phyloP scores from a whole-genome alignment of 495 filamentous ascomycete species.

The Penicillium bovifimosum region DNA sequence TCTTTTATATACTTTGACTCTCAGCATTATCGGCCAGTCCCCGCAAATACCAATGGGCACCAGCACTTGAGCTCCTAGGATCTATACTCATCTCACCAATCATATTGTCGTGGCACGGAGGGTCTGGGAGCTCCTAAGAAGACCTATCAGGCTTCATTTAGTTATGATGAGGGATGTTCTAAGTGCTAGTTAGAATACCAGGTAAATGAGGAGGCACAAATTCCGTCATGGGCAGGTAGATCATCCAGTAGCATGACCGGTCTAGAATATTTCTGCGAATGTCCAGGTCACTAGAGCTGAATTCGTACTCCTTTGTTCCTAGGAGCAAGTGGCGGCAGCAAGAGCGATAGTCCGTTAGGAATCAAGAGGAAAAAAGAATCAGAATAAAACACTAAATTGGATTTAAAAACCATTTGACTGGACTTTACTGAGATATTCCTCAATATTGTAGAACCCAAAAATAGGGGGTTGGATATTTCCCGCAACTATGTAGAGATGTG shows the following conservation, averaged over 20 bases:
- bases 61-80: constrained; percentile 2
- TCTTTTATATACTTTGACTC: constrained; percentile 3
- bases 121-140: constrained; percentile 1
- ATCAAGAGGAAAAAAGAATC: no score
- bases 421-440: no score
- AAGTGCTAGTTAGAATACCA: constrained; percentile 1
- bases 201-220: constrained; percentile 3
- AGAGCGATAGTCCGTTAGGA: no score
- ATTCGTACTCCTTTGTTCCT: constrained; percentile 1
- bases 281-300: constrained; percentile 4
- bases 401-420: no score
- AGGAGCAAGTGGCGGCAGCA: constrained; percentile 2
- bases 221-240: not conserved
- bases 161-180: not conserved
- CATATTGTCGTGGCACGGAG: not conserved
- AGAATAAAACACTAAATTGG: no score
- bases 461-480: no score
- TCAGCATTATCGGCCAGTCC: not conserved
- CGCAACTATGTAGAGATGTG: no score
- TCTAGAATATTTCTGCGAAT: constrained; percentile 5
- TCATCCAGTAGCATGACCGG: not conserved
- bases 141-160: constrained; percentile 1
- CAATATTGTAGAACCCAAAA: no score
- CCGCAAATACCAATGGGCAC: not conserved
- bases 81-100: constrained; percentile 1